Percentiles rank a stretch among this genome's conserved stretches.
phyloP scores from a whole-genome alignment of 306 rosid genomes.

The Castanea crenata region DNA sequence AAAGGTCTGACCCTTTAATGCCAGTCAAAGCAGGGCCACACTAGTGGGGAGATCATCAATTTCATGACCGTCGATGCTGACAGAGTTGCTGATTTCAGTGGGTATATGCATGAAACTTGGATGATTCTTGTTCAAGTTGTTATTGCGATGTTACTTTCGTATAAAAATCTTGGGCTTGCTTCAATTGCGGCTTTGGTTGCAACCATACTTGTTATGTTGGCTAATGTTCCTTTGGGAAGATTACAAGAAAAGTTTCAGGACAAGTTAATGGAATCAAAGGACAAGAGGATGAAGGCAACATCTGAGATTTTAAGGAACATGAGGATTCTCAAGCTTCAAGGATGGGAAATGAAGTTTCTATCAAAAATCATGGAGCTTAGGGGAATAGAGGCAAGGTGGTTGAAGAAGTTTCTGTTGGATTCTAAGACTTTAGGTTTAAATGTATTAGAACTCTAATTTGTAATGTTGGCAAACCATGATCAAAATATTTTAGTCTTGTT shows the following conservation, averaged over 20 bases:
- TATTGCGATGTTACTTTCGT: conserved; percentile 41
- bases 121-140: conserved; percentile 34
- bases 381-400: conserved; percentile 39
- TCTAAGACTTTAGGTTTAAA: no score
- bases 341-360: conserved; percentile 67
- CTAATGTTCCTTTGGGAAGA: conserved; percentile 48
- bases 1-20: conserved; percentile 40
- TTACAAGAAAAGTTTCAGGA: conserved; percentile 40
- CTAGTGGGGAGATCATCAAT: conserved; percentile 54
- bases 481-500: no score
- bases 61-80: conserved; percentile 56
- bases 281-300: conserved; percentile 50
- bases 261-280: conserved; percentile 58
- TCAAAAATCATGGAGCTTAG: conserved; percentile 40
- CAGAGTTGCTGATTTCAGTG: conserved; percentile 36
- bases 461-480: no score
- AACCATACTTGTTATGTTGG: conserved; percentile 44
- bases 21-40: conserved; percentile 42
- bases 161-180: conserved; percentile 51
- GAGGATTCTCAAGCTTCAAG: conserved; percentile 65
- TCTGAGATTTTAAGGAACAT: conserved; percentile 62
- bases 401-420: conserved; percentile 26
- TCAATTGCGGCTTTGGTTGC: conserved; percentile 41
- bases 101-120: conserved; percentile 49
- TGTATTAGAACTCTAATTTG: no score